These are phyloP conservation scores for Steccherinum ochraceum DNA, from an alignment of 768 basidiomycete genomes.

Conservation along the genomic window DNA sequence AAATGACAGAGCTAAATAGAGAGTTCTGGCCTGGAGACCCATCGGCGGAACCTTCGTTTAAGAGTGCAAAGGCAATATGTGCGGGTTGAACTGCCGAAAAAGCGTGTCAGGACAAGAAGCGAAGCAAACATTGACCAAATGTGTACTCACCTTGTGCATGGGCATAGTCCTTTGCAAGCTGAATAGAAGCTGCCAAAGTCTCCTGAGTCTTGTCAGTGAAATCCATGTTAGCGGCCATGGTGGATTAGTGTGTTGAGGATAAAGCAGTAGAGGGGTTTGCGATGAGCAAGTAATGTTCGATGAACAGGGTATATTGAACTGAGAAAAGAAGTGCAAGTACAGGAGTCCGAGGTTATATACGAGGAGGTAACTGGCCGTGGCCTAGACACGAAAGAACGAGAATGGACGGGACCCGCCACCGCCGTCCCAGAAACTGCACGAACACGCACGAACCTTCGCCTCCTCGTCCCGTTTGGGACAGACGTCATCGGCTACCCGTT, in stretches of 20 bases:
- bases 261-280: constrained; percentile 10
- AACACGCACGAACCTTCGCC: neutral
- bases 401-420: too few species aligned
- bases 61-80: constrained; percentile 75
- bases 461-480: neutral
- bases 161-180: constrained; percentile 79
- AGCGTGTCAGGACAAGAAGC: too few species aligned
- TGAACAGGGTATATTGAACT: constrained; percentile 13
- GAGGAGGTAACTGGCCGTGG: too few species aligned
- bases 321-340: too few species aligned
- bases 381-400: too few species aligned
- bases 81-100: constrained; percentile 60
- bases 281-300: constrained; percentile 2
- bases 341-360: too few species aligned
- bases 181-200: constrained; percentile 62
- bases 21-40: constrained; percentile 34
- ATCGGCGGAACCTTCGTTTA: constrained; percentile 55
- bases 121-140: too few species aligned
- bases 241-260: constrained; percentile 8
- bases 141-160: constrained; percentile 63
- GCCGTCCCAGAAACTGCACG: neutral
- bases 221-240: constrained; percentile 57
- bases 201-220: constrained; percentile 83
- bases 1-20: constrained; percentile 72
- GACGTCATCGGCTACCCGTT: too few species aligned